Evolutionary conservation across 2,329 filamentous ascomycete species (phyloP), one percentile per base, ranked within the genome.

Genomic region (Pseudogymnoascus pannorum): DNA sequence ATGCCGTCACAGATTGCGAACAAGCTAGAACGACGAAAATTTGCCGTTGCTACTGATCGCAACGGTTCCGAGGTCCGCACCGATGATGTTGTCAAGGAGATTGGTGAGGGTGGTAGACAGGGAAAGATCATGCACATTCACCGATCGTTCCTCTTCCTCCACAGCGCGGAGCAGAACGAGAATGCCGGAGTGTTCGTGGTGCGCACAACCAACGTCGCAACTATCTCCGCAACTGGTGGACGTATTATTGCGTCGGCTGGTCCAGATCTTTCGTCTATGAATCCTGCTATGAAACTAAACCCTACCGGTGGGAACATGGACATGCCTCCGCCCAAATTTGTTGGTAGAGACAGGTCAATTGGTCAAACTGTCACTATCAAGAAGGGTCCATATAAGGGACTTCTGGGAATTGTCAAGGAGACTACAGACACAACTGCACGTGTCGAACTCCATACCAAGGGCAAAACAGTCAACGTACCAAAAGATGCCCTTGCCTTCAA

Each of bases 111-210:
- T 75, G 85, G 88, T 67, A 87, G 91, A 61, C 86, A 88, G 68
- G 94, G 94, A 67, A 90, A 90, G 67, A 96, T 99, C 66, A 84
- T 96, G 61, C 93, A 97, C 74, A 92, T 99, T 61, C 88, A 97
- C 74, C 87, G 94, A 58, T 91, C 91, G n/a, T 96, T 87, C 72
- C 83, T 97, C 16, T 99, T 96, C 77, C 78, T 95, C 60, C 90
- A 95, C 71, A 96, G 90, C 71, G 87, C 92, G 64, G 84, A 89
- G 48, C 87, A 87, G 60, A 88, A 86, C 44, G 92, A 97, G 72
- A 96, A 97, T 70, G 87, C 91, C 0, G 87, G 94, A 65, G 87
- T 97, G 8, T 96, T 95, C 68, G 93, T 97, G 33, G 88, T 89
- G 14, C 87, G 92, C 64, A 88, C 91, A 44, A 87, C 83, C 68